Base-by-base conservation (phyloP, 352 stramenopile species). In the Detonula confervacea region DNA sequence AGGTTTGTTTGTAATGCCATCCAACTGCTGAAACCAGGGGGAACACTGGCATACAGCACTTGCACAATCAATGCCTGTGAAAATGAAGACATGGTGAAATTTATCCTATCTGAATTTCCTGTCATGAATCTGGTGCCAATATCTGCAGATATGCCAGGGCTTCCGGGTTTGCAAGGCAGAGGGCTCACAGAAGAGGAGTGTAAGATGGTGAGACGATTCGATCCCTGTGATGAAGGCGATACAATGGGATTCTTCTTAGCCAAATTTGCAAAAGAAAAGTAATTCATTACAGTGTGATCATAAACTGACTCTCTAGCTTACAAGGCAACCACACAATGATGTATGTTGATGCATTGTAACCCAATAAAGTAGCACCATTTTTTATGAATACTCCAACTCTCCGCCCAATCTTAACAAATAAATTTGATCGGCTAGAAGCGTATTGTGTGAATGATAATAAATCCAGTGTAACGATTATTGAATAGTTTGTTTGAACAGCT, bases 231-330 rank as follows among this genome's bases (percentile, higher is more conserved):
- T 62, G 61, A 87, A 47, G 77, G 94, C 0, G 95, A 98, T 71
- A 96, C 94, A 9, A 98, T 98, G 91, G 95, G 95, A 63, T 98
- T 98, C 86, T 98, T 98, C 75, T 93, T 96, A 64, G 95, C 95
- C 67, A 96, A 97, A 74, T 97, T 98, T 70, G 81, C 90, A 29
- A 98, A 98, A 82, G 16, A 20, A 39, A 44, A 2, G 20, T 68
- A 16, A 59, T 56, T 12, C 39, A 49, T 12, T n/a, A n/a, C n/a
- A n/a, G n/a, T 49, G 39, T 20, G 39, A 49, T 16, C n/a, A 4
- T 22, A n/a, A 49, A 49, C n/a, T 49, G 39, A 20, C 39, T 49
- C 39, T 5, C 16, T 49, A 49, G 39, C 39, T 49, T 49, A 49
- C 8, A 8, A 37, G 30, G 30, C 8, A 37, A 37, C 8, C 8